Percentiles rank a stretch among this genome's conserved stretches.
Conservation (phyloP, 345 rosid genomes). For the Corymbia maculata region DNA sequence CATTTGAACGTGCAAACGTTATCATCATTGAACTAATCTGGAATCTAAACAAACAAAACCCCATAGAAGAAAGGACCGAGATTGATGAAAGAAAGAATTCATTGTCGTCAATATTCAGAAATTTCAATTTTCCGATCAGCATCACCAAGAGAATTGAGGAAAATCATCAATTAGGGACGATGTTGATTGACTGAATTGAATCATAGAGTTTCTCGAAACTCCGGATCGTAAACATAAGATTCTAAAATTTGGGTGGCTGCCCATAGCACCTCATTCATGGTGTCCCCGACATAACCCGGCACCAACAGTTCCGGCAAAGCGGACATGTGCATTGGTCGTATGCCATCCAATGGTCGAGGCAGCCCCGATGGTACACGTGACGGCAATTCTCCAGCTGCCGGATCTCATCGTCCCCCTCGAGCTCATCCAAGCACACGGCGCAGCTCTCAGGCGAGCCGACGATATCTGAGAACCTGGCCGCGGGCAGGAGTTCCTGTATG, state of each 20-base stretch:
- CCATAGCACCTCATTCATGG: constrained; percentile 52
- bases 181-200: not conserved
- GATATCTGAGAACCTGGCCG: constrained; percentile 43
- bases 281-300: constrained; percentile 36
- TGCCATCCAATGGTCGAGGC: constrained; percentile 79
- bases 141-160: not conserved
- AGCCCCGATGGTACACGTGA: constrained; percentile 55
- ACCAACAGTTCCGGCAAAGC: constrained; percentile 50
- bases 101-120: not conserved
- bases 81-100: not conserved
- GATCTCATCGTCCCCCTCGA: constrained; percentile 56
- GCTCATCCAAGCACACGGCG: constrained; percentile 68
- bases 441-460: constrained; percentile 48
- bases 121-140: not conserved
- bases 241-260: constrained; percentile 49
- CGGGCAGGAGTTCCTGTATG: constrained; percentile 50
- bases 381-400: constrained; percentile 46
- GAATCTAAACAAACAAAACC: not conserved
- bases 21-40: not conserved
- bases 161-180: not conserved
- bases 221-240: not conserved
- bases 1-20: not conserved
- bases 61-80: not conserved
- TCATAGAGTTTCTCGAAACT: not conserved
- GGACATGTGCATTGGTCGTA: constrained; percentile 65